These are phyloP conservation scores for Fusarium buxicola DNA, from an alignment of 2,329 filamentous ascomycete species.

Conservation along the genomic window DNA sequence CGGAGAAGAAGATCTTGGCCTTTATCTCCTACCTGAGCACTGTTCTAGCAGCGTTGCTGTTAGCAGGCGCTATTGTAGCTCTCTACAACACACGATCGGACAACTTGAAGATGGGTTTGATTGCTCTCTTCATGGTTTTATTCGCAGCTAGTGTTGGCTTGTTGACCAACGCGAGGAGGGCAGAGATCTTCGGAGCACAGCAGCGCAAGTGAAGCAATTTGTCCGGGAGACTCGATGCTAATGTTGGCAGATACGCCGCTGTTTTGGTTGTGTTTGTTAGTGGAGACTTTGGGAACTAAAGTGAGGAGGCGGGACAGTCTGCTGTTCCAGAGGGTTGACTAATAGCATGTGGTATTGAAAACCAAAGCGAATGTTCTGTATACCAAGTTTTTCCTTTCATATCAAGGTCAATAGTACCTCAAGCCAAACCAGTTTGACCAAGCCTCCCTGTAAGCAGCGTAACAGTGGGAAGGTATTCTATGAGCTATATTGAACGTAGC, in stretches of 20 bases:
- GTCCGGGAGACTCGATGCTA: not conserved
- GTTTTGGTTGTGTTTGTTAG: slow-evolving; percentile 13
- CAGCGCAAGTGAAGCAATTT: not conserved
- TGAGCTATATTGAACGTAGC: too few species aligned
- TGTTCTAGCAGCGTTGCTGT: slow-evolving; percentile 11
- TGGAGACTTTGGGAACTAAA: not conserved
- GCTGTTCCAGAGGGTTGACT: too few species aligned
- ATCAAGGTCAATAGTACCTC: too few species aligned
- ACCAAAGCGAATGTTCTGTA: too few species aligned
- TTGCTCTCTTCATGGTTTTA: slow-evolving; percentile 13
- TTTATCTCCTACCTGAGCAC: slow-evolving; percentile 20
- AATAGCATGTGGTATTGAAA: too few species aligned
- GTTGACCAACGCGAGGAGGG: slow-evolving; percentile 14
- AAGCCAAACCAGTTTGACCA: too few species aligned
- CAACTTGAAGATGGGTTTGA: slow-evolving; percentile 15
- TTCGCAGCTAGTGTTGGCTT: slow-evolving; percentile 16
- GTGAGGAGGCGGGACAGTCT: too few species aligned
- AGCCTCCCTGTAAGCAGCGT: too few species aligned
- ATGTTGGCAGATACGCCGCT: not conserved
- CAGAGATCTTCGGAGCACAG: slow-evolving; percentile 15
- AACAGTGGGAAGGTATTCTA: too few species aligned
- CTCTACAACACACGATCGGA: slow-evolving; percentile 14
- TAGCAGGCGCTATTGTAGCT: slow-evolving; percentile 19
- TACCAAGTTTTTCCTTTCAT: too few species aligned
- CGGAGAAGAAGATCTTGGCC: slow-evolving; percentile 8